These are phyloP conservation scores for Zoysia matrella DNA, from an alignment of 202 grass and related monocot species.

Conservation along the genomic window DNA sequence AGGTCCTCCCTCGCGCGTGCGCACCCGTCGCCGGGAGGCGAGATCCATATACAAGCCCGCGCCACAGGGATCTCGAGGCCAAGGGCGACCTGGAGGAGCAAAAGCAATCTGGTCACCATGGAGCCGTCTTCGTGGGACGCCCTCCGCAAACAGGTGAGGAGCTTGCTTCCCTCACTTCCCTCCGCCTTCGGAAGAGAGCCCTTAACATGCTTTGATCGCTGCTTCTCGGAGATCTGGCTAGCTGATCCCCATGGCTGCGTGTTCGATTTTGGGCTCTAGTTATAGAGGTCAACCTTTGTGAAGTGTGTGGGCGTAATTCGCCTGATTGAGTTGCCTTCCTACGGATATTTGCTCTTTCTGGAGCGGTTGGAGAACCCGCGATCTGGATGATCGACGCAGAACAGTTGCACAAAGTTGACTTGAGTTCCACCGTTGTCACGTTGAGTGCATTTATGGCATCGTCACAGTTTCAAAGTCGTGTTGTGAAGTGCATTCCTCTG, in stretches of 20 bases:
- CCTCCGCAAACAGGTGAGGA: conserved; percentile 77
- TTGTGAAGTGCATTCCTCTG: background rate
- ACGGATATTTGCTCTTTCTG: background rate
- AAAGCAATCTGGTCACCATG: conserved; percentile 36
- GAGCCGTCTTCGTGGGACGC: conserved; percentile 89
- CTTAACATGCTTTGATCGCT: background rate
- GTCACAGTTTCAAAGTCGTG: background rate
- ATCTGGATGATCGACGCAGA: background rate
- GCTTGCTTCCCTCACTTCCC: background rate
- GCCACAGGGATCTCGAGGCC: background rate
- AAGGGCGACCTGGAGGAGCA: background rate
- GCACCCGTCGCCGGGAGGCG: background rate
- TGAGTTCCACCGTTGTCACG: background rate
- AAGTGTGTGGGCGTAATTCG: background rate
- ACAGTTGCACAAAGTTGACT: background rate
- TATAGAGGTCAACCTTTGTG: background rate
- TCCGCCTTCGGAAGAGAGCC: background rate
- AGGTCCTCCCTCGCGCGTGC: background rate
- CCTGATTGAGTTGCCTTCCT: too few species aligned
- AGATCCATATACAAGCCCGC: background rate
- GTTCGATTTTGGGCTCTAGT: conserved; percentile 4
- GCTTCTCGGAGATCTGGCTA: conserved; percentile 24
- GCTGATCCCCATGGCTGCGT: conserved; percentile 9
- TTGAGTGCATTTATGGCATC: background rate
- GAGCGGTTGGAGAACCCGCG: background rate